A percentile compares a stretch with the other conserved stretches of the same genome.
Evolutionary conservation across 78 protist species (phyloP).

Genomic region (Pigoraptor vietnamica): DNA sequence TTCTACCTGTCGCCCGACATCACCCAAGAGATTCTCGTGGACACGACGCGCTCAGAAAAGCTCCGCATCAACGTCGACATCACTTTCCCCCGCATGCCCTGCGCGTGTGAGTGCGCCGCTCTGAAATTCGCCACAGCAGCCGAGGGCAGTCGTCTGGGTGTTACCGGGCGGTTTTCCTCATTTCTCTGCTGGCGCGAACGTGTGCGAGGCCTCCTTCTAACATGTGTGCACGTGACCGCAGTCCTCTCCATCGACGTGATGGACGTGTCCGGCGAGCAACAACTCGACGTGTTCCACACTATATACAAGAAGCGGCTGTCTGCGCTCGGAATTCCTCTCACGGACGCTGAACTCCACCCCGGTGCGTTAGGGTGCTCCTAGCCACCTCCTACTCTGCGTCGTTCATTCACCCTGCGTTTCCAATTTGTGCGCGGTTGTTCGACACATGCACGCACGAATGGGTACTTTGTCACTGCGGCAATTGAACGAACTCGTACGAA

Average conservation of each 20-base stretch:
- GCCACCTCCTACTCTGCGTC: neutral
- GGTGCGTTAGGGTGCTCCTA: neutral
- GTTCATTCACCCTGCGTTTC: neutral
- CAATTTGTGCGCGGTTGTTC: too few species aligned
- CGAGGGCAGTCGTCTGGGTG: too few species aligned
- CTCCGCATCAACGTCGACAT: constrained; percentile 66
- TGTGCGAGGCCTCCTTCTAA: neutral
- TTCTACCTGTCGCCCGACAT: constrained; percentile 29
- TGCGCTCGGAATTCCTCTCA: neutral
- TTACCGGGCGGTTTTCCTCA: too few species aligned
- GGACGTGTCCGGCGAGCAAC: constrained; percentile 62
- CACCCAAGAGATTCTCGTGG: constrained; percentile 51
- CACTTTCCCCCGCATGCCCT: constrained; percentile 57
- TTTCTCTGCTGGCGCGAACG: too few species aligned
- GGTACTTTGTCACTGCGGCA: too few species aligned
- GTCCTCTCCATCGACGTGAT: constrained; percentile 65
- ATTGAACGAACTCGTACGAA: too few species aligned
- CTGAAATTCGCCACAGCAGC: too few species aligned
- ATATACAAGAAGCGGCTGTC: neutral
- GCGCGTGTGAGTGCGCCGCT: constrained; percentile 13
- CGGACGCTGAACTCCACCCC: neutral
- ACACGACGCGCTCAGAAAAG: constrained; percentile 52
- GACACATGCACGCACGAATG: too few species aligned
- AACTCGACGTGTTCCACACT: neutral
- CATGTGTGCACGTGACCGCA: neutral